Percentiles rank a stretch among this genome's conserved stretches.
phyloP scores from a whole-genome alignment of 305 asterid species.

The Fraxinus velutina region DNA sequence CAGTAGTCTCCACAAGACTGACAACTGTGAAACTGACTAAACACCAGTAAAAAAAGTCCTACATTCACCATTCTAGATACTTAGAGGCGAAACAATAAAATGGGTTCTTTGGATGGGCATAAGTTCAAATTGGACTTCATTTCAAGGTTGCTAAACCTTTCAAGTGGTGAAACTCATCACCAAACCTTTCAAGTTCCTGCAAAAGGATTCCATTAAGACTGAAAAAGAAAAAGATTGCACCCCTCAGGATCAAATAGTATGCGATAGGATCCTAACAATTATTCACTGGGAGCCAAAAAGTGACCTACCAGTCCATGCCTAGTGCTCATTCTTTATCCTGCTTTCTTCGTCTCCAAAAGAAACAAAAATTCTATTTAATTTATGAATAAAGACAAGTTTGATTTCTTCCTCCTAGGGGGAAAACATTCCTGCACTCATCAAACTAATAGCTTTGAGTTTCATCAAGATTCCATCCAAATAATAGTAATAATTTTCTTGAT shows the following conservation, averaged over 20 bases:
- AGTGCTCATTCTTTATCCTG: not conserved
- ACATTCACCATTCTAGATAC: not conserved
- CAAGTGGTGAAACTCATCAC: not conserved
- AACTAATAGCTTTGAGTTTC: not conserved
- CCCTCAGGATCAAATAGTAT: not conserved
- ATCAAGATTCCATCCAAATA: not conserved
- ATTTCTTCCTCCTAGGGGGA: not conserved
- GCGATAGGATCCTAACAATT: not conserved
- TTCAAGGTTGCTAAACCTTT: not conserved
- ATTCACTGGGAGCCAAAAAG: not conserved
- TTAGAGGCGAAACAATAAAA: not conserved
- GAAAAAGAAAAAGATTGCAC: not conserved
- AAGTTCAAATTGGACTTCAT: not conserved
- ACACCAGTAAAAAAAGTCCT: not conserved
- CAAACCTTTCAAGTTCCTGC: not conserved
- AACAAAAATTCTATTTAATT: not conserved
- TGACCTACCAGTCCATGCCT: not conserved
- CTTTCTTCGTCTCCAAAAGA: not conserved
- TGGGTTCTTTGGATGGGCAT: not conserved
- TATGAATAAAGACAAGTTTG: not conserved
- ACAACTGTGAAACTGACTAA: not conserved
- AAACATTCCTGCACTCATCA: not conserved
- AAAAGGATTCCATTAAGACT: not conserved
- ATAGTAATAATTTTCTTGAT: not conserved
- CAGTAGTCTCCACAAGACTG: not conserved